Conservation (phyloP, 495 filamentous ascomycete species). For the Penicillium crystallinum region DNA sequence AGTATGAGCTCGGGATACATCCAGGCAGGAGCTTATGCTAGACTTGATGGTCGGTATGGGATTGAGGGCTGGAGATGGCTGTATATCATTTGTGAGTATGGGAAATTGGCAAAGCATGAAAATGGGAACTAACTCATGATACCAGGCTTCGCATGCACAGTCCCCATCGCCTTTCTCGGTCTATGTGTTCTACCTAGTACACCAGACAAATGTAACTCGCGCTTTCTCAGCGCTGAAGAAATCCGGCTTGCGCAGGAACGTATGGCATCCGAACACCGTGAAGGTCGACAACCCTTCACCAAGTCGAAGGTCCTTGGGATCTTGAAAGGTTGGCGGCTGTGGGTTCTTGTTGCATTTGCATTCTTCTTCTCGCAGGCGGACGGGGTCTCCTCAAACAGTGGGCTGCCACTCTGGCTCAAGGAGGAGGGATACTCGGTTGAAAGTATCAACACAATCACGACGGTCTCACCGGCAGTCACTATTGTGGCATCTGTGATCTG, state of each 20-base stretch:
- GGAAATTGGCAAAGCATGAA: background rate
- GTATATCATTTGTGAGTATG: slow-evolving; percentile 38
- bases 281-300: slow-evolving; percentile 23
- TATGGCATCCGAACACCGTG: slow-evolving; percentile 31
- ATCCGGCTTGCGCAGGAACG: slow-evolving; percentile 28
- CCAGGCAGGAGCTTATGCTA: slow-evolving; percentile 35
- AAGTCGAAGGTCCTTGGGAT: slow-evolving; percentile 11
- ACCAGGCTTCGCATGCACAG: slow-evolving; percentile 26
- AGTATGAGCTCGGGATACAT: slow-evolving; percentile 42
- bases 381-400: slow-evolving; percentile 22
- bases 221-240: slow-evolving; percentile 32
- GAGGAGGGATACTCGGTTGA: slow-evolving; percentile 37
- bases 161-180: slow-evolving; percentile 22
- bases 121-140: background rate
- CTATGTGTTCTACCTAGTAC: slow-evolving; percentile 34
- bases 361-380: slow-evolving; percentile 34
- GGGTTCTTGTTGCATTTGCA: slow-evolving; percentile 28
- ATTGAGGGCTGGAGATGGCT: slow-evolving; percentile 46
- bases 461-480: slow-evolving; percentile 34
- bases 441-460: slow-evolving; percentile 38
- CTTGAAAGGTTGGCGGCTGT: slow-evolving; percentile 21
- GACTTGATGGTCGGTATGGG: slow-evolving; percentile 36
- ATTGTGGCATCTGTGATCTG: slow-evolving; percentile 38
- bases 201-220: slow-evolving; percentile 35
- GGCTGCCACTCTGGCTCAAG: slow-evolving; percentile 38